Evolutionary conservation across 83 land plant species (phyloP).

Genomic region (Picea mariana): DNA sequence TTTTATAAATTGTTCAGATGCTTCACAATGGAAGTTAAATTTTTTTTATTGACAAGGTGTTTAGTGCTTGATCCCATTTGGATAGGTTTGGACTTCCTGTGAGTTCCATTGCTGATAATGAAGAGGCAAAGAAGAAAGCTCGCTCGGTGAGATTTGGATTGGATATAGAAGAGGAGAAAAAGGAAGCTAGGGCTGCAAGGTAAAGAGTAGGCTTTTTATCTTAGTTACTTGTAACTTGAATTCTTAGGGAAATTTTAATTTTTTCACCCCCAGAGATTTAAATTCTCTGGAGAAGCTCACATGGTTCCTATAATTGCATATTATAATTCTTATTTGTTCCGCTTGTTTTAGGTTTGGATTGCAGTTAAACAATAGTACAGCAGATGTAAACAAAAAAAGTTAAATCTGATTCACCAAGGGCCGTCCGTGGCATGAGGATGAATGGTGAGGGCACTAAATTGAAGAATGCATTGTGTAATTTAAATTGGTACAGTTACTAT

Average conservation of each 20-base stretch:
- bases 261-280: too few relatives aligned
- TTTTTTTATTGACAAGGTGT: neutral
- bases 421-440: neutral
- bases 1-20: neutral
- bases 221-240: neutral
- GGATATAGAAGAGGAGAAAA: conserved; percentile 9
- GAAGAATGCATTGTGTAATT: neutral
- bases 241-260: neutral
- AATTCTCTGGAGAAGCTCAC: neutral
- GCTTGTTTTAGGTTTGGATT: conserved; percentile 9
- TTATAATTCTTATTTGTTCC: neutral
- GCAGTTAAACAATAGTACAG: neutral
- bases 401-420: neutral
- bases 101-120: neutral
- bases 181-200: conserved; percentile 20
- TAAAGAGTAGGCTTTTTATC: neutral
- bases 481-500: neutral
- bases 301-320: too few relatives aligned
- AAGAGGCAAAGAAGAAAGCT: conserved; percentile 19
- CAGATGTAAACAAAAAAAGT: neutral
- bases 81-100: conserved; percentile 8
- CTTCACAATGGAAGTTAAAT: neutral
- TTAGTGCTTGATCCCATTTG: neutral
- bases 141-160: conserved; percentile 9
- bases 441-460: conserved; percentile 12